These are phyloP conservation scores for Cercospora citrullina DNA, from an alignment of 2,329 filamentous ascomycete species.

Conservation along the genomic window DNA sequence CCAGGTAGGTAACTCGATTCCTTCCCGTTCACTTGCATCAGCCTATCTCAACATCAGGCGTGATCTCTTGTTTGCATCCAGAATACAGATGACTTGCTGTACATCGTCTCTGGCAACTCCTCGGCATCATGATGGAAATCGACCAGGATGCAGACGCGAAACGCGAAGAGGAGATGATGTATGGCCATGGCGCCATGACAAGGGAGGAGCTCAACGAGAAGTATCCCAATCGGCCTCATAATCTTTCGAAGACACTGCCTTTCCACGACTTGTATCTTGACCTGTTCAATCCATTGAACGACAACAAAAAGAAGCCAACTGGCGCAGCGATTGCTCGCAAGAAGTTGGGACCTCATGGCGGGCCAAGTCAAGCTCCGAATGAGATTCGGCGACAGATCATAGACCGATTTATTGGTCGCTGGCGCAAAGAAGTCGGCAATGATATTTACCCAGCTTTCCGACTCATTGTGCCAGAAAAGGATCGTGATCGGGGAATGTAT, in stretches of 20 bases:
- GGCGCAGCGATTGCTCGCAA: constrained; percentile 55
- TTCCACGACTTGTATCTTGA: constrained; percentile 77
- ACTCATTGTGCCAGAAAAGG: constrained; percentile 88
- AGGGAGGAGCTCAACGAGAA: constrained; percentile 54
- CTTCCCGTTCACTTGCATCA: not conserved
- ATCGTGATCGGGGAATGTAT: constrained; percentile 88
- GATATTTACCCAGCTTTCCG: constrained; percentile 93
- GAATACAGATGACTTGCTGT: not conserved
- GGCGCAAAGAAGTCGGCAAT: constrained; percentile 83
- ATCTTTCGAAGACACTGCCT: constrained; percentile 73
- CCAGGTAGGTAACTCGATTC: constrained; percentile 7
- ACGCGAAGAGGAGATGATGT: constrained; percentile 53
- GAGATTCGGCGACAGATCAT: constrained; percentile 81
- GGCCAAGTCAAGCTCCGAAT: constrained; percentile 55
- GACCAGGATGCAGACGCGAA: constrained; percentile 43
- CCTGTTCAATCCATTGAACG: constrained; percentile 78
- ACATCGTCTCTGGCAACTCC: not conserved
- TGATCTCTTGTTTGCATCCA: too few species aligned
- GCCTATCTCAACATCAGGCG: constrained; percentile 8
- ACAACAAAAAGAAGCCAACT: constrained; percentile 72
- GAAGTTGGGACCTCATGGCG: constrained; percentile 61
- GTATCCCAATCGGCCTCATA: constrained; percentile 79
- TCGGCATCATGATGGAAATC: constrained; percentile 37
- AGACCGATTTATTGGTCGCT: constrained; percentile 78
- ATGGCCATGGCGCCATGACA: constrained; percentile 46